Conservation (phyloP, 495 filamentous ascomycete species). For the Rhizodiscina lignyota region DNA sequence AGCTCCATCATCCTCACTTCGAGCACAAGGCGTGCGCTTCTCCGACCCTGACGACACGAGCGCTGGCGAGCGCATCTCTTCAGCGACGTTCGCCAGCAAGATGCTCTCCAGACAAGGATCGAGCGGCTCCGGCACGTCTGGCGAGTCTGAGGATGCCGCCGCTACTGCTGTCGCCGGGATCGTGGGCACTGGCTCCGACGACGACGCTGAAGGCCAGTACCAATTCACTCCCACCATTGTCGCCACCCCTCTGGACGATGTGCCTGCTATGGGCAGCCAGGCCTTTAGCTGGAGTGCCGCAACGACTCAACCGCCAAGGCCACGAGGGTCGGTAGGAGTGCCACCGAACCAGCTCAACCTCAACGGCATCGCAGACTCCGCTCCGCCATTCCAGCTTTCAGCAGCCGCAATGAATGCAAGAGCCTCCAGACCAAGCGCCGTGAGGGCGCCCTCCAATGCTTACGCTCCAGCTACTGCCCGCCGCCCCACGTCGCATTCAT, state of each 20-base stretch:
- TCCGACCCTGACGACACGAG: too few relatives aligned
- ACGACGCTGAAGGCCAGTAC: constrained; percentile 9
- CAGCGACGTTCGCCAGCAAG: too few relatives aligned
- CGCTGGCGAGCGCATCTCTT: too few relatives aligned
- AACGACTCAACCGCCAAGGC: too few relatives aligned
- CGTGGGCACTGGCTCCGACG: constrained; percentile 4
- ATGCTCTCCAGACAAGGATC: too few relatives aligned
- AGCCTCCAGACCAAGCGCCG: constrained; percentile 7
- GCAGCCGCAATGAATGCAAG: constrained; percentile 6
- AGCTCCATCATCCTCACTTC: too few relatives aligned
- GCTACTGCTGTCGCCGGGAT: too few relatives aligned
- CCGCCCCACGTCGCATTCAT: constrained; percentile 42
- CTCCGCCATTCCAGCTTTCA: constrained; percentile 12
- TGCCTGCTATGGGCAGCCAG: constrained; percentile 2
- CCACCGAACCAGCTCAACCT: too few relatives aligned
- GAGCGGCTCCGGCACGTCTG: too few relatives aligned
- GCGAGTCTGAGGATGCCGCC: too few relatives aligned
- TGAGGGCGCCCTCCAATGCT: constrained; percentile 15
- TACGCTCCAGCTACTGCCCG: constrained; percentile 27
- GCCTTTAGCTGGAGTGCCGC: constrained; percentile 8
- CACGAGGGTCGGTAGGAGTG: too few relatives aligned
- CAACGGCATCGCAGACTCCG: constrained; percentile 2
- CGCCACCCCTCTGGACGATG: constrained; percentile 10
- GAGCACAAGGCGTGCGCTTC: neutral
- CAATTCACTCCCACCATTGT: constrained; percentile 10